phyloP scores from a whole-genome alignment of 1,284 basidiomycete species.

The Takashimella tepidaria region DNA sequence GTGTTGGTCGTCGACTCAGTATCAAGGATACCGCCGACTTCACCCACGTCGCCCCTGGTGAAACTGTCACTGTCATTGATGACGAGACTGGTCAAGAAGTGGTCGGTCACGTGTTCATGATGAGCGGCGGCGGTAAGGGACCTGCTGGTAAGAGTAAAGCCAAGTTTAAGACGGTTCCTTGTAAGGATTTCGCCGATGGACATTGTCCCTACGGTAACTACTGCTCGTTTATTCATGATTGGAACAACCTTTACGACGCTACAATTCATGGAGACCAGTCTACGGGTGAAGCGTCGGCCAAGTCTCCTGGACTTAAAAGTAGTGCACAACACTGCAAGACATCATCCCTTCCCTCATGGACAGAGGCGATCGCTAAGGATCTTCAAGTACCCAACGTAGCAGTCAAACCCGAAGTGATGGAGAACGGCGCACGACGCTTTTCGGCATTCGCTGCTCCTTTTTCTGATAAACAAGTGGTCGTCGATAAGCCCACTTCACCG shows the following conservation, averaged over 20 bases:
- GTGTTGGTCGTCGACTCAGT: background rate
- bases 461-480: background rate
- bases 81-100: conserved; percentile 29
- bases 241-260: conserved; percentile 12
- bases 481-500: conserved; percentile 1
- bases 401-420: conserved; percentile 12
- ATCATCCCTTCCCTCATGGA: conserved; percentile 2
- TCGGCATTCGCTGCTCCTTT: conserved; percentile 29
- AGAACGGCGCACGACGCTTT: conserved; percentile 10
- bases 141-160: conserved; percentile 37
- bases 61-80: conserved; percentile 25
- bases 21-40: conserved; percentile 9
- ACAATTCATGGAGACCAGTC: too few species aligned
- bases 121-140: conserved; percentile 47
- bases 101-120: conserved; percentile 38
- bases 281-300: background rate
- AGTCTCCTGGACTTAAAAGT: background rate
- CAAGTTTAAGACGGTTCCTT: conserved; percentile 46
- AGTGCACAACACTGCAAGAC: background rate
- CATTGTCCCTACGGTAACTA: conserved; percentile 44
- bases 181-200: conserved; percentile 40
- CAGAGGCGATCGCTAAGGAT: conserved; percentile 8
- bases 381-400: conserved; percentile 9
- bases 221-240: conserved; percentile 46
- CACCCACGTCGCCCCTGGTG: conserved; percentile 27